phyloP scores from a whole-genome alignment of 2,329 filamentous ascomycete genomes.

The Xylaria sp. region DNA sequence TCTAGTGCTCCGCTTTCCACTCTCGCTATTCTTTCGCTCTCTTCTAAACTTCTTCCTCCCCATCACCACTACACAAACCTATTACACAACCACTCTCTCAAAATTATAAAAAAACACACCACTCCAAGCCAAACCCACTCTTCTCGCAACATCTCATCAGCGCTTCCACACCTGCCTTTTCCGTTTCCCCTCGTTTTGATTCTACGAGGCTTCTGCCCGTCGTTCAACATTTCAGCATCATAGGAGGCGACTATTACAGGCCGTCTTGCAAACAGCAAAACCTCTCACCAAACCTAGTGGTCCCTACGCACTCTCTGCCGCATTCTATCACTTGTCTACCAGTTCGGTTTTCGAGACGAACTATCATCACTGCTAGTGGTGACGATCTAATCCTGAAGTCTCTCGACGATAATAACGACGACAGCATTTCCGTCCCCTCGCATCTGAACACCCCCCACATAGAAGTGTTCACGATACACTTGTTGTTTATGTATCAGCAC shows the following conservation, averaged over 20 bases:
- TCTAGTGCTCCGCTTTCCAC: constrained; percentile 37
- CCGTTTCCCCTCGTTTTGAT: constrained; percentile 16
- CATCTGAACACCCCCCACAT: constrained; percentile 46
- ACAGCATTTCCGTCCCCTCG: constrained; percentile 23
- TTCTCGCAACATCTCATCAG: constrained; percentile 25
- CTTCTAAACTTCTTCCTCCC: constrained; percentile 34
- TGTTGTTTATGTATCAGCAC: constrained; percentile 99
- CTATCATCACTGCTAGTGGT: constrained; percentile 29
- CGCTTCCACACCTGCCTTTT: constrained; percentile 18
- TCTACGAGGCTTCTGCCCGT: constrained; percentile 31
- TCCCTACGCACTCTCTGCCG: neutral
- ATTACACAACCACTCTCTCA: constrained; percentile 22
- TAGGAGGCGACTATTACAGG: constrained; percentile 4
- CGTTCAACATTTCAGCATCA: constrained; percentile 12
- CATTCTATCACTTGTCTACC: constrained; percentile 1
- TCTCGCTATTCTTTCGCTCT: constrained; percentile 19
- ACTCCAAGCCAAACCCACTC: constrained; percentile 21
- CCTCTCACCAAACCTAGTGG: constrained; percentile 24
- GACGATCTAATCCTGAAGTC: constrained; percentile 33
- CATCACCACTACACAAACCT: constrained; percentile 37
- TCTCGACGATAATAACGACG: constrained; percentile 17
- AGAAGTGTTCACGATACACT: constrained; percentile 54
- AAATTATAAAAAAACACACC: neutral
- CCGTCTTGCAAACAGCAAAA: constrained; percentile 3
- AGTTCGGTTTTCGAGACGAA: constrained; percentile 32